Base-by-base conservation (phyloP, 2,329 filamentous ascomycete genomes). In the Fusarium gaditjirri region DNA sequence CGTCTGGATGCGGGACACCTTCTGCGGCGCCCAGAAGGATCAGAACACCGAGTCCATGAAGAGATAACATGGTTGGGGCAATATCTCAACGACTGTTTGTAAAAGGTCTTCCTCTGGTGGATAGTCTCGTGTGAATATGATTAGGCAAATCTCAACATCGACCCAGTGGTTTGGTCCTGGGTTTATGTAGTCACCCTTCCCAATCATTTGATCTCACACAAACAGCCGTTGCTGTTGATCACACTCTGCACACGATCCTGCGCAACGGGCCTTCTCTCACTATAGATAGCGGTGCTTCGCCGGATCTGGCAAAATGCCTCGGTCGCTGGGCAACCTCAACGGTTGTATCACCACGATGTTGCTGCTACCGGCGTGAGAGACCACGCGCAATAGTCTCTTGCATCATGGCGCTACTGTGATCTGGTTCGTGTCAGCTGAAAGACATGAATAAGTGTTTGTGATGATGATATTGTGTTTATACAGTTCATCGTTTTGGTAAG, bases 121-220 rank as follows among this genome's bases (percentile, higher is more conserved):
- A 17, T 3, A 5, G 41, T 25, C n/a, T 36, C 14, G 33, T 27
- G 7, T n/a, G 9, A 38, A 13, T 38, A n/a, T 16, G 7, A 17
- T 12, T 23, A 52, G 25, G 13, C 33, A 14, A 50, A 46, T 21
- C 56, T 29, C 29, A 10, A 41, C 29, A 17, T 19, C 25, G 29
- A 19, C 54, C 69, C 65, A 58, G 39, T 5, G 4, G 50, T 36
- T 29, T 58, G 70, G 70, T 53, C 39, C 29, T 46, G 35, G 53
- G 61, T 61, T 73, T 73, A 73, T 73, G 55, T 73, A 73, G 61
- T 71, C 53, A 59, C 43, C 55, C 23, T 63, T 38, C 61, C 35
- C 35, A 29, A 16, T 16, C 46, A 36, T 19, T 57, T 43, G 21
- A 43, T 46, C 59, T 59, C 47, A 47, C 53, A 70, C 59, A 56